phyloP scores from a whole-genome alignment of 768 basidiomycete genomes.

The Ephemerocybe angulata region DNA sequence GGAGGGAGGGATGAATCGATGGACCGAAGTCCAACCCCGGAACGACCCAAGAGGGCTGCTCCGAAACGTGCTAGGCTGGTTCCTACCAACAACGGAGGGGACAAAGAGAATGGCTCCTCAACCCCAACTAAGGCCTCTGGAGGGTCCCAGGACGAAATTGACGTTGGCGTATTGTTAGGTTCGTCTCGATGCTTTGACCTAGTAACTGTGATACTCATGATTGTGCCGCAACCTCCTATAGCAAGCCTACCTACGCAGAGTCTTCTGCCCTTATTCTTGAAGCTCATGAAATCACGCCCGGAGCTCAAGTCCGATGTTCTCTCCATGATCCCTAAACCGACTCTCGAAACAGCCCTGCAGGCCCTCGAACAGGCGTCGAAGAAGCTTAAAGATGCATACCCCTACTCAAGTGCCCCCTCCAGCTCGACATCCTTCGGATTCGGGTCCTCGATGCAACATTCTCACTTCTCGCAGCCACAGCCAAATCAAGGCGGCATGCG shows the following conservation, averaged over 20 bases:
- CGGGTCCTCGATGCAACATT: slow-evolving; percentile 23
- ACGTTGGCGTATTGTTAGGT: slow-evolving; percentile 81
- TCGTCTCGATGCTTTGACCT: slow-evolving; percentile 22
- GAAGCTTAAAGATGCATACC: slow-evolving; percentile 78
- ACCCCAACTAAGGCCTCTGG: slow-evolving; percentile 48
- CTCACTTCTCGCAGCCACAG: slow-evolving; percentile 16
- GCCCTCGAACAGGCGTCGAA: slow-evolving; percentile 64
- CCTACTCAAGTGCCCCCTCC: slow-evolving; percentile 60
- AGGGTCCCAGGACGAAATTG: slow-evolving; percentile 56
- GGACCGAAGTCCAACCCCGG: slow-evolving; percentile 84
- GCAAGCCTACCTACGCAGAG: slow-evolving; percentile 79
- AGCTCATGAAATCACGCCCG: slow-evolving; percentile 66
- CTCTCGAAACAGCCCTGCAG: slow-evolving; percentile 69
- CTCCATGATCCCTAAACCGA: slow-evolving; percentile 80
- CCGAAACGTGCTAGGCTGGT: slow-evolving; percentile 63
- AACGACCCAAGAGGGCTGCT: slow-evolving; percentile 64
- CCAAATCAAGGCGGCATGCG: slow-evolving; percentile 61
- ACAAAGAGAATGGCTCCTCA: slow-evolving; percentile 37
- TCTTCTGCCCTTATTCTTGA: slow-evolving; percentile 66
- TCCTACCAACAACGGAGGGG: slow-evolving; percentile 25
- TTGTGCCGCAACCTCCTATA: slow-evolving; percentile 28
- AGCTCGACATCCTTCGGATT: slow-evolving; percentile 31
- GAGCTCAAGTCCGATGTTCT: slow-evolving; percentile 67
- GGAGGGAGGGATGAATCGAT: slow-evolving; percentile 60
- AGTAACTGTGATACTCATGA: slow-evolving; percentile 9